Evolutionary conservation across 768 basidiomycete genomes (phyloP).

Genomic region (Termitomyces sp.): DNA sequence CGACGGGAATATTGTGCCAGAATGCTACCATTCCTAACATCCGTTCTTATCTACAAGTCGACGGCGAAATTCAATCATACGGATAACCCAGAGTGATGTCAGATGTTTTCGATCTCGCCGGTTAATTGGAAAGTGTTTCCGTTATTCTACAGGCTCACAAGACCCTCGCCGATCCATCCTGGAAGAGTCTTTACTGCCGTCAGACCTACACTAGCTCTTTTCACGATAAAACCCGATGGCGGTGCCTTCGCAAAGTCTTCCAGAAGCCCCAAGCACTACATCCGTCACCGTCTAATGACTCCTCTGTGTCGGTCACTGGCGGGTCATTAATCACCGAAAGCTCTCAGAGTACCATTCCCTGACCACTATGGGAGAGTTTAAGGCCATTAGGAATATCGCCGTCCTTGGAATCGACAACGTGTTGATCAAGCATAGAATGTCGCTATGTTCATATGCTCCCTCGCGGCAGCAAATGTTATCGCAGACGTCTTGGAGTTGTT

Average conservation of each 20-base stretch:
- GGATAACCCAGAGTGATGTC: background rate
- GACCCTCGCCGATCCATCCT: background rate
- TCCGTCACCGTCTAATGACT: background rate
- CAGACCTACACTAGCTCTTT: background rate
- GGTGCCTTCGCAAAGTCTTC: conserved; percentile 3
- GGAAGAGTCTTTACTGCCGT: background rate
- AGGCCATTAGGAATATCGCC: background rate
- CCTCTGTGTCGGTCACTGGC: background rate
- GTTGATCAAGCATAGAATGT: background rate
- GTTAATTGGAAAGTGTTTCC: background rate
- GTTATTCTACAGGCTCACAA: background rate
- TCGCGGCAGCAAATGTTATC: background rate
- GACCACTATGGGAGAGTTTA: background rate
- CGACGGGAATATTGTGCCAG: background rate
- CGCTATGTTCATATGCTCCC: too few species aligned
- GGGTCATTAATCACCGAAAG: background rate
- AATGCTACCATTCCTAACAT: background rate
- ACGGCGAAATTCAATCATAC: background rate
- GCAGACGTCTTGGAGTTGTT: conserved; percentile 5
- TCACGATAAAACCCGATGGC: background rate
- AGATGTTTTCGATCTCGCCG: conserved; percentile 5
- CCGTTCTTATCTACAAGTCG: background rate
- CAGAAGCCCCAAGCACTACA: background rate
- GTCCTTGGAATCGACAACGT: conserved; percentile 4
- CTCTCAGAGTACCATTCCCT: conserved; percentile 6